Conservation (phyloP, 2,329 filamentous ascomycete species). For the Pseudopithomyces maydicus region DNA sequence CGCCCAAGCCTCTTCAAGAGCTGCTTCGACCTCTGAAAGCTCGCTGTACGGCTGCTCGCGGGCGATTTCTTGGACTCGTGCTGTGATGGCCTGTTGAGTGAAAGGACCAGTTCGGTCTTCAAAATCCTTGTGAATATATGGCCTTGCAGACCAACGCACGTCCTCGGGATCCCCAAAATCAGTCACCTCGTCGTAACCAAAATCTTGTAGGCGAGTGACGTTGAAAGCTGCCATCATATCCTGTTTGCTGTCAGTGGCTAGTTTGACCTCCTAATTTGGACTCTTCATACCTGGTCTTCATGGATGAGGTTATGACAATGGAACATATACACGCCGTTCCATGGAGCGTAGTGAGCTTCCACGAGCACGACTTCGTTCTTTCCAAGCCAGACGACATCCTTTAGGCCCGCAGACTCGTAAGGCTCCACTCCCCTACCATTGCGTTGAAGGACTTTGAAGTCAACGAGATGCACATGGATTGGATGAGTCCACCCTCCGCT, state of each 20-base stretch:
- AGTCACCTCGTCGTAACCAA: conserved; percentile 36
- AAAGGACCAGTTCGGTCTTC: conserved; percentile 19
- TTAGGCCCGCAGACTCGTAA: conserved; percentile 60
- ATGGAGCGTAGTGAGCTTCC: conserved; percentile 34
- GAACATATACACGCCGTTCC: conserved; percentile 57
- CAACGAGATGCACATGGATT: conserved; percentile 61
- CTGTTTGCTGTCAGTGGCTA: not conserved
- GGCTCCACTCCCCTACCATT: conserved; percentile 45
- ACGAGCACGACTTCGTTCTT: conserved; percentile 48
- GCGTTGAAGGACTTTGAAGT: conserved; percentile 59
- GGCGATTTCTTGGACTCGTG: conserved; percentile 18
- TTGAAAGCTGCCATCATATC: conserved; percentile 52
- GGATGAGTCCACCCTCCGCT: conserved; percentile 59
- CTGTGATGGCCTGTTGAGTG: conserved; percentile 15
- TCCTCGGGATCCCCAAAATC: conserved; percentile 31
- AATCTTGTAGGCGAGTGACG: conserved; percentile 39
- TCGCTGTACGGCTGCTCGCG: conserved; percentile 30
- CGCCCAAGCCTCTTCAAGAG: conserved; percentile 20
- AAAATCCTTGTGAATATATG: conserved; percentile 19
- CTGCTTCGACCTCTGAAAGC: conserved; percentile 22
- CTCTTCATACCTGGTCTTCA: conserved; percentile 41
- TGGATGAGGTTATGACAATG: conserved; percentile 53
- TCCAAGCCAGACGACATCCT: conserved; percentile 63
- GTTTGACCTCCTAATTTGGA: not conserved
- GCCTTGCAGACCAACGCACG: conserved; percentile 22